Conservation (phyloP, 345 rosid genomes). For the Salix dunnii region DNA sequence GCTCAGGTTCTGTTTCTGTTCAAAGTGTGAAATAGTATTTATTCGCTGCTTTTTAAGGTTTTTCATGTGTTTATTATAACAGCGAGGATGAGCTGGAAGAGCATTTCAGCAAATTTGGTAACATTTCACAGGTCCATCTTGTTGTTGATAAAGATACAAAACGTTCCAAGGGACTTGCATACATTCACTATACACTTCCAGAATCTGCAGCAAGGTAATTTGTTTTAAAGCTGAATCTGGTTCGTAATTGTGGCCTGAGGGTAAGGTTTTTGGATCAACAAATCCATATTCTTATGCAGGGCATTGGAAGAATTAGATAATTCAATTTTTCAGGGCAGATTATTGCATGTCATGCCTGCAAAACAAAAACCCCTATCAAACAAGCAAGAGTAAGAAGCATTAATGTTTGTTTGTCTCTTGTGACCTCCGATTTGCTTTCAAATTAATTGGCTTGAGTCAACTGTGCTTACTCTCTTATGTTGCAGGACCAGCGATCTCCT, state of each 20-base stretch:
- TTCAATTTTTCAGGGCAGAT: constrained; percentile 82
- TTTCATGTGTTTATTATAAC: constrained; percentile 18
- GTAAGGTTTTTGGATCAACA: neutral
- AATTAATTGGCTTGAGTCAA: neutral
- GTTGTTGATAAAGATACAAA: constrained; percentile 88
- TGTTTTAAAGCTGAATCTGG: neutral
- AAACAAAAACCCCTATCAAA: constrained; percentile 44
- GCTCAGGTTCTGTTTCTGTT: constrained; percentile 1
- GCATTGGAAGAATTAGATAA: constrained; percentile 74
- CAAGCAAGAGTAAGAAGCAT: constrained; percentile 51
- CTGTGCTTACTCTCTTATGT: neutral
- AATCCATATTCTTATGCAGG: constrained; percentile 38
- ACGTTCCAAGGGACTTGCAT: constrained; percentile 87
- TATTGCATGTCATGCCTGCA: constrained; percentile 83
- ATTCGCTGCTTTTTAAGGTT: neutral
- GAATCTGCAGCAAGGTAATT: constrained; percentile 78
- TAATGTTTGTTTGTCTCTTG: neutral
- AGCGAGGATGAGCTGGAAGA: constrained; percentile 92
- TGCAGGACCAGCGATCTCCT: constrained; percentile 32
- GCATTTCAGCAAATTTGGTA: constrained; percentile 61
- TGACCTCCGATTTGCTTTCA: neutral
- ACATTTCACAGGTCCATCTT: constrained; percentile 67
- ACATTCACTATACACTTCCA: constrained; percentile 51
- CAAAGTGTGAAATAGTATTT: neutral
- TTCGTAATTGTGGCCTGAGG: neutral